phyloP scores from a whole-genome alignment of 2,329 filamentous ascomycete genomes.

The Parafenestella ontariensis region DNA sequence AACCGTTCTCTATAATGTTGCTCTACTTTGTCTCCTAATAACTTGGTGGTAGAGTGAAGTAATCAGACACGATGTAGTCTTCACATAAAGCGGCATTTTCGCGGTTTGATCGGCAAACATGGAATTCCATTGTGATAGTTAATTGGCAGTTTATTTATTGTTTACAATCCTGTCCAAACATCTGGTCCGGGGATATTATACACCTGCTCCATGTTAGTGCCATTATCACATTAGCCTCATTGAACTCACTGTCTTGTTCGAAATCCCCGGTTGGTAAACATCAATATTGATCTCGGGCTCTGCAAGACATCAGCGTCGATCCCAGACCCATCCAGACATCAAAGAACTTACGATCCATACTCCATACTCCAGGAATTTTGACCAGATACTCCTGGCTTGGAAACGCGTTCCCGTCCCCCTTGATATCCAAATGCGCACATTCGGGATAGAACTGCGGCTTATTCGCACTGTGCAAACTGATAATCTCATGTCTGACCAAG shows the following conservation, averaged over 20 bases:
- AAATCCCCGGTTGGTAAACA: slow-evolving; percentile 29
- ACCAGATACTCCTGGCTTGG: slow-evolving; percentile 31
- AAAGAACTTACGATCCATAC: slow-evolving; percentile 35
- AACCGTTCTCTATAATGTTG: too few relatives aligned
- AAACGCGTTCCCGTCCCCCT: slow-evolving; percentile 18
- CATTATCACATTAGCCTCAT: not conserved
- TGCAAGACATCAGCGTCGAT: slow-evolving; percentile 16
- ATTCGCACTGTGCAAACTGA: slow-evolving; percentile 37
- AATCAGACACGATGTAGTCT: too few relatives aligned
- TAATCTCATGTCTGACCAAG: slow-evolving; percentile 39
- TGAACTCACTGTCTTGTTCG: slow-evolving; percentile 22
- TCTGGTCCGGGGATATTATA: slow-evolving; percentile 25
- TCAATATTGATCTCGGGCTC: slow-evolving; percentile 43
- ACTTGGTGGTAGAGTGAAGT: too few relatives aligned
- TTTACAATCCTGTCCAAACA: slow-evolving; percentile 13
- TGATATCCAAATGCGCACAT: slow-evolving; percentile 39
- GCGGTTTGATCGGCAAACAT: too few relatives aligned
- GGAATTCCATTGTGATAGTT: not conserved
- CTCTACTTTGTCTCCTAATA: too few relatives aligned
- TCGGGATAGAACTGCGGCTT: slow-evolving; percentile 41
- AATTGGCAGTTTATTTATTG: not conserved
- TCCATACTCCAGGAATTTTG: slow-evolving; percentile 41
- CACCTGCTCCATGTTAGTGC: slow-evolving; percentile 6
- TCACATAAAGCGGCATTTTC: too few relatives aligned
- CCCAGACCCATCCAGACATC: not conserved